phyloP scores from a whole-genome alignment of 768 basidiomycete species.

The Cystobasidiopsis lactophilus region DNA sequence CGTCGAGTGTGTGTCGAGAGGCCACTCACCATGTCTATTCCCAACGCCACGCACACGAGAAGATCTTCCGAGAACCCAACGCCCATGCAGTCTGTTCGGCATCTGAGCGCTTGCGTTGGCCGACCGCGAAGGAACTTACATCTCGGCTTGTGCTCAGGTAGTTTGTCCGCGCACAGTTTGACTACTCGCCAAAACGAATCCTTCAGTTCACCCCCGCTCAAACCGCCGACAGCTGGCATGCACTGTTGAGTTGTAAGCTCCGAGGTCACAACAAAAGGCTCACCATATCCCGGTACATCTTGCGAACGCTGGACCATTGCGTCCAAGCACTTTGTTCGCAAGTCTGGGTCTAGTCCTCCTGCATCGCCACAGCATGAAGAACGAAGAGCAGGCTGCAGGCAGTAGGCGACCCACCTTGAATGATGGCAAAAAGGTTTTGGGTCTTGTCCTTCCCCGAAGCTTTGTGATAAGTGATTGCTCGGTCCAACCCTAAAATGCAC shows the following conservation, averaged over 20 bases:
- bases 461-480: constrained; percentile 58
- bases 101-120: no score
- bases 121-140: no score
- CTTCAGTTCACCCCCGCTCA: constrained; percentile 55
- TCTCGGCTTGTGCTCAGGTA: constrained; percentile 61
- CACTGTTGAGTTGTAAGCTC: no score
- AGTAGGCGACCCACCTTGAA: constrained; percentile 37
- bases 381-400: neutral
- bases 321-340: constrained; percentile 50
- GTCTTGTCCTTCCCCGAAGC: constrained; percentile 38
- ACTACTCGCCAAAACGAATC: constrained; percentile 25
- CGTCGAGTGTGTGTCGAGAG: neutral
- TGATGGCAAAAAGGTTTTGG: constrained; percentile 78
- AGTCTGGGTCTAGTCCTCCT: constrained; percentile 40
- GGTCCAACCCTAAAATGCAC: constrained; percentile 40
- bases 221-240: constrained; percentile 43
- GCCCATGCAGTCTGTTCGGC: constrained; percentile 63
- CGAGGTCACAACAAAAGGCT: no score
- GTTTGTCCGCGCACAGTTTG: constrained; percentile 52
- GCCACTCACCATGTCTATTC: constrained; percentile 58
- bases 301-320: constrained; percentile 59
- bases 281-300: constrained; percentile 55
- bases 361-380: neutral
- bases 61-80: constrained; percentile 35
- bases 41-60: constrained; percentile 72